phyloP scores from a whole-genome alignment of 345 rosid species.

The Toxicodendron radicans region DNA sequence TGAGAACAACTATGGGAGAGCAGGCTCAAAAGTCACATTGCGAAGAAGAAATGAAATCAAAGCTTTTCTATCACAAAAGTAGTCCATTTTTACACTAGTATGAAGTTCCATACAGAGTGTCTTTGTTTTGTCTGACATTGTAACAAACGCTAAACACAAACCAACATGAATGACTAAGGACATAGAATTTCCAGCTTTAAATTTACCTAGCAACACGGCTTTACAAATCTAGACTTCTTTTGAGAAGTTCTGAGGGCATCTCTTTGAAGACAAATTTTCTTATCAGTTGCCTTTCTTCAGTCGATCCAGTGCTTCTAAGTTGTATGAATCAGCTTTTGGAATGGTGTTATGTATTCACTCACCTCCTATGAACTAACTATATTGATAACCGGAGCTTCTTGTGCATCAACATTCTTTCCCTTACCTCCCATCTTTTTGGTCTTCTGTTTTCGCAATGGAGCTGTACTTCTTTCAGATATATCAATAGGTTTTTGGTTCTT shows the following conservation, averaged over 20 bases:
- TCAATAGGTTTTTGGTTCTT: slow-evolving; percentile 36
- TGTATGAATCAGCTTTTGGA: neutral
- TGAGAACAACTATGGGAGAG: neutral
- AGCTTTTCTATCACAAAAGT: neutral
- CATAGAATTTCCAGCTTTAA: slow-evolving; percentile 5
- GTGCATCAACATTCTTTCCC: slow-evolving; percentile 18
- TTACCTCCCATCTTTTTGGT: slow-evolving; percentile 1
- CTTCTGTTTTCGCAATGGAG: slow-evolving; percentile 17
- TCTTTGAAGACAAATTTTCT: neutral
- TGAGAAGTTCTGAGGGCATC: neutral
- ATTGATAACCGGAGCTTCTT: slow-evolving; percentile 7
- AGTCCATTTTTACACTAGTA: neutral
- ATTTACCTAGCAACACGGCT: slow-evolving; percentile 1
- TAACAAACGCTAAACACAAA: neutral
- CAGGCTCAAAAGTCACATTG: neutral
- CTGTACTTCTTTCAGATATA: slow-evolving; percentile 15
- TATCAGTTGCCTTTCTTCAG: slow-evolving; percentile 1
- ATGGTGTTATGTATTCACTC: neutral
- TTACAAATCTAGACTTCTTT: neutral
- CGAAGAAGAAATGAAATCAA: neutral
- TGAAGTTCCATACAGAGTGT: slow-evolving; percentile 3
- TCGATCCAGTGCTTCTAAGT: neutral
- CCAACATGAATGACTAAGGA: neutral
- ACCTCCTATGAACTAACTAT: slow-evolving; percentile 3
- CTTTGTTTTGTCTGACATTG: neutral